Evolutionary conservation across 1,284 basidiomycete genomes (phyloP).

Genomic region (Tylopilus sp.): DNA sequence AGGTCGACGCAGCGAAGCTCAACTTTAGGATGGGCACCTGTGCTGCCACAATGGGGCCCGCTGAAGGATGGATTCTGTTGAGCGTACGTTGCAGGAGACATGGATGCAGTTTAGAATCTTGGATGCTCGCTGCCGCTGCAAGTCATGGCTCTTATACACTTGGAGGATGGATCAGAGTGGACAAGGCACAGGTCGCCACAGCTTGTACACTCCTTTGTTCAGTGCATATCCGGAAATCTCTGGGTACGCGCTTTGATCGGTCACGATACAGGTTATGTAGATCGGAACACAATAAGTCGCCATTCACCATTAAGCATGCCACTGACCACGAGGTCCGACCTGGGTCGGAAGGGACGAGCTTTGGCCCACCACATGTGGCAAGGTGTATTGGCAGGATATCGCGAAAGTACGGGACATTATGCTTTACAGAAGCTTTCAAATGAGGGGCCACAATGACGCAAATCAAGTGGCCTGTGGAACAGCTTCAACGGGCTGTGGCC

Average conservation of each 20-base stretch:
- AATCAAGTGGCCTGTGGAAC: neutral
- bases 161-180: slow-evolving; percentile 5
- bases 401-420: no score
- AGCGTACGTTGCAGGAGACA: slow-evolving; percentile 1
- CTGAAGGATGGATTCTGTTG: neutral
- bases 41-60: neutral
- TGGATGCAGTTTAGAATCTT: neutral
- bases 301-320: neutral
- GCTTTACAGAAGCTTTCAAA: neutral
- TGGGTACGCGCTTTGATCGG: slow-evolving; percentile 14
- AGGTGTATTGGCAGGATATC: no score
- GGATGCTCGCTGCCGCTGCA: neutral
- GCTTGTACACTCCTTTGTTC: slow-evolving; percentile 21
- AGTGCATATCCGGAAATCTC: slow-evolving; percentile 6
- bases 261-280: slow-evolving; percentile 12
- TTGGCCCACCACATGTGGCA: slow-evolving; percentile 2
- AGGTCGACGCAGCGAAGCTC: slow-evolving; percentile 27
- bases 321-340: neutral
- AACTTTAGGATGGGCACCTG: neutral
- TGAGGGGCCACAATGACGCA: neutral
- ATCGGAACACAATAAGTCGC: slow-evolving; percentile 7
- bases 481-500: neutral
- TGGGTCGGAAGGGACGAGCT: neutral
- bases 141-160: slow-evolving; percentile 21
- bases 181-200: slow-evolving; percentile 15